These are phyloP conservation scores for button mushroom (Agaricus bisporus) DNA, from an alignment of 768 basidiomycete species.

Conservation along the genomic window DNA sequence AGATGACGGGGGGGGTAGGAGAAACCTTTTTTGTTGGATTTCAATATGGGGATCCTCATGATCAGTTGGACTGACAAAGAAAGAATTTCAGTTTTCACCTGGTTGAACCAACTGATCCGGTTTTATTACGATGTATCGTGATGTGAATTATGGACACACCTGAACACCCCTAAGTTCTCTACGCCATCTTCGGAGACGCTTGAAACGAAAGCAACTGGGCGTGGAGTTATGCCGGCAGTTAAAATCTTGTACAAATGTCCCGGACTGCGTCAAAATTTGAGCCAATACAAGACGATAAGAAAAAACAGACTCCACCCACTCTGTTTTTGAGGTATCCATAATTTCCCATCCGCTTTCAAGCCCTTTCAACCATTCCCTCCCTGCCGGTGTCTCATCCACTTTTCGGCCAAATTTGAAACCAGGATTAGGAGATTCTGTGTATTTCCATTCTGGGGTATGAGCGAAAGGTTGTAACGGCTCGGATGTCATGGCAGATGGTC, in stretches of 20 bases:
- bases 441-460: conserved; percentile 20
- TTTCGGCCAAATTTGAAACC: conserved; percentile 31
- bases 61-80: conserved; percentile 14
- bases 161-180: conserved; percentile 58
- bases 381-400: conserved; percentile 26
- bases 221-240: conserved; percentile 51
- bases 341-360: conserved; percentile 35
- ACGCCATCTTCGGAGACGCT: conserved; percentile 44
- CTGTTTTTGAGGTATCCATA: conserved; percentile 27
- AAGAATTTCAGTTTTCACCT: conserved; percentile 19
- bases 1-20: conserved; percentile 59
- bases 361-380: conserved; percentile 37
- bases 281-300: neutral
- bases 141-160: conserved; percentile 17
- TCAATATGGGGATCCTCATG: conserved; percentile 17
- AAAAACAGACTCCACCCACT: conserved; percentile 8
- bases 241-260: conserved; percentile 39
- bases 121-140: too few species aligned
- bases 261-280: neutral
- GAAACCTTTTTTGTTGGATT: conserved; percentile 31
- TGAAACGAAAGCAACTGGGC: conserved; percentile 71
- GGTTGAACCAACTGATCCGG: conserved; percentile 39
- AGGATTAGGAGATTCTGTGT: conserved; percentile 30
- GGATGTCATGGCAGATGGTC: neutral
- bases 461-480: conserved; percentile 16